Base-by-base conservation (phyloP, 208 protist species). In the Trypanosoma platydactyli region DNA sequence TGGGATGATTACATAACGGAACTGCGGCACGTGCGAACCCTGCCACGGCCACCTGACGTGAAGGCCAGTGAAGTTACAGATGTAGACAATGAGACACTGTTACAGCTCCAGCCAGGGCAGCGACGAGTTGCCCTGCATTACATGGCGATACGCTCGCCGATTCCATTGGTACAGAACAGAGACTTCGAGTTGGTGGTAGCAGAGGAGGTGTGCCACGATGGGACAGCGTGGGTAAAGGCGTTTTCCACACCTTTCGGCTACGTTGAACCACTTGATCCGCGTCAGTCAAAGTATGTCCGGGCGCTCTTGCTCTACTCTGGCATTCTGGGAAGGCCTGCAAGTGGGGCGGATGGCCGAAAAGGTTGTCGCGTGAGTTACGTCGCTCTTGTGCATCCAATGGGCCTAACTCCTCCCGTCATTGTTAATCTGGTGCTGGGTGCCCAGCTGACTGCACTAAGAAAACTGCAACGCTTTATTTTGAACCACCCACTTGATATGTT, bases 141-240 rank as follows among this genome's bases (percentile, higher is more conserved):
- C 73, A 71, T 94, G 30, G 84, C 76, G 24, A 71, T 85, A 33
- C 74, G 63, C 53, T 84, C 79, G 3, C 83, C 84, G 0, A 75
- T 94, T 2, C 79, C 75, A 6, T 68, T 89, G 29, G 76, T 91
- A 25, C 82, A 85, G 64, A 75, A 80, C 49, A 77, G 88, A 46
- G 88, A 94, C 54, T 88, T 94, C 46, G 88, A 94, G 62, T 64
- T 94, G 20, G 79, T 91, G 5, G 79, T 91, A 7, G 63, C 77
- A 33, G 83, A 91, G 79, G 79, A 80, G 60, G 75, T 86, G 49
- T 55, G 63, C 12, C 35, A 15, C 6, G 79, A 91, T 60, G 84
- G 81, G 27, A 87, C 72, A 13, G 80, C 83, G 35, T 78, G 71
- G 58, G 62, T 88, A 61, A 94, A 90, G 71, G 83, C 83, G 18